A percentile compares a stretch with the other conserved stretches of the same genome.
phyloP scores from a whole-genome alignment of 148 eudicot genomes.

The Camellia sinensis region DNA sequence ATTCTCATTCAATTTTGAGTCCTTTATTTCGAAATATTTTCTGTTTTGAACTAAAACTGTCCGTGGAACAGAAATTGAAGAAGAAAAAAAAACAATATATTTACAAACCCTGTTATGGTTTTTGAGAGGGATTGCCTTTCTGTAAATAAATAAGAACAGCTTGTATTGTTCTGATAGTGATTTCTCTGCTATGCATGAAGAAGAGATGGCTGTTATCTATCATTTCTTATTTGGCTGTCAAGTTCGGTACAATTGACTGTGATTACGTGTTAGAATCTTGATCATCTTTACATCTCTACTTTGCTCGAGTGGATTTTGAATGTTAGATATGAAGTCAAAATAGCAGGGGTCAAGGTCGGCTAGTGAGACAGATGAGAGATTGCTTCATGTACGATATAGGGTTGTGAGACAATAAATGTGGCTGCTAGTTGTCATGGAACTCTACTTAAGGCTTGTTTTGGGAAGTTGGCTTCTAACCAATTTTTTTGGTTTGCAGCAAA shows the following conservation, averaged over 20 bases:
- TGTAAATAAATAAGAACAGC: neutral
- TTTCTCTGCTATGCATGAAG: neutral
- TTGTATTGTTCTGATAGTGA: neutral
- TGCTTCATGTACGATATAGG: no score
- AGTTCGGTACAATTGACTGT: neutral
- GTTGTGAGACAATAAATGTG: no score
- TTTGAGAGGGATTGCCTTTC: neutral
- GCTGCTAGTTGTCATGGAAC: no score
- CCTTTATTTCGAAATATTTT: neutral
- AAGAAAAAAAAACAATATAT: neutral
- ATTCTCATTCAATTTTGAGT: conserved; percentile 4
- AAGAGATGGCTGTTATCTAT: neutral
- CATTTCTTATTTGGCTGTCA: neutral
- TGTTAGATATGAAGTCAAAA: no score
- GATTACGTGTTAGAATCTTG: neutral
- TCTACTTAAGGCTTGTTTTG: no score
- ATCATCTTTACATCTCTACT: no score
- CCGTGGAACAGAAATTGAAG: neutral
- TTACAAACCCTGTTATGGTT: neutral
- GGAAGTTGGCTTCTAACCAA: no score
- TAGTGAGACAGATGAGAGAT: no score
- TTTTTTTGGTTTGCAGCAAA: no score
- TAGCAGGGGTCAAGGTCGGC: no score
- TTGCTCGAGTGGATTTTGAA: no score
- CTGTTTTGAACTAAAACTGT: neutral